Base-by-base conservation (phyloP, 768 basidiomycete species). In the Suillus discolor region DNA sequence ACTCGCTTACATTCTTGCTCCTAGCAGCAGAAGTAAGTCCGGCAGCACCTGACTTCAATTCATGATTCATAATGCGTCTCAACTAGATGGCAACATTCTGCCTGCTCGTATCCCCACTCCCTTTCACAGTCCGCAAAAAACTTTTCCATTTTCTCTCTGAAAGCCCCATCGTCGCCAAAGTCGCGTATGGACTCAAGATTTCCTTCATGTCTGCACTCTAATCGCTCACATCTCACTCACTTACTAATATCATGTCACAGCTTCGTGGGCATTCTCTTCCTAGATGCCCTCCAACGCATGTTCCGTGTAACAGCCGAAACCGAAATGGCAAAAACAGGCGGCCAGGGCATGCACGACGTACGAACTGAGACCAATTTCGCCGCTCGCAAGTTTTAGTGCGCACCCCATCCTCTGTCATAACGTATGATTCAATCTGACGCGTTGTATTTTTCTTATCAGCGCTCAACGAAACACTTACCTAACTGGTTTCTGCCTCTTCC, bases 241-340 rank as follows among this genome's bases (percentile, higher is more conserved):
- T 36, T 1, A 31, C 34, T 55, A 7, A 55, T 1, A 31, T 31
- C 4, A 31, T 54, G 9, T 13, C 20, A n/a, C 62, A 90, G 92
- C 68, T 96, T 96, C 72, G 88, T 97, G 2, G 92, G 81, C 1
- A 85, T 98, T 4, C 83, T 99, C 54, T 98, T 97, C 74, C 83
- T 89, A 16, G 97, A 99, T 71, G 95, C 97, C 36, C 81, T 97
- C 41, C 96, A 97, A 77, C 88, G 96, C 67, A 96, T 98, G 93
- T 87, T 90, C 80, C 87, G 90, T 55, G 84, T 93, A 23, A 85
- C 86, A 12, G 85, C 90, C 4, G 92, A 95, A 74, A 74, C 84
- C 0, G 91, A 94, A 42, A 71, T 85, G 23, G 88, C 90, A 15
- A 93, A 90, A 71, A 73, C 81, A 39, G 78, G 78, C 49, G 83